A percentile compares a stretch with the other conserved stretches of the same genome.
Evolutionary conservation across 495 filamentous ascomycete genomes (phyloP).

Genomic region (Neurospora sublineolata): DNA sequence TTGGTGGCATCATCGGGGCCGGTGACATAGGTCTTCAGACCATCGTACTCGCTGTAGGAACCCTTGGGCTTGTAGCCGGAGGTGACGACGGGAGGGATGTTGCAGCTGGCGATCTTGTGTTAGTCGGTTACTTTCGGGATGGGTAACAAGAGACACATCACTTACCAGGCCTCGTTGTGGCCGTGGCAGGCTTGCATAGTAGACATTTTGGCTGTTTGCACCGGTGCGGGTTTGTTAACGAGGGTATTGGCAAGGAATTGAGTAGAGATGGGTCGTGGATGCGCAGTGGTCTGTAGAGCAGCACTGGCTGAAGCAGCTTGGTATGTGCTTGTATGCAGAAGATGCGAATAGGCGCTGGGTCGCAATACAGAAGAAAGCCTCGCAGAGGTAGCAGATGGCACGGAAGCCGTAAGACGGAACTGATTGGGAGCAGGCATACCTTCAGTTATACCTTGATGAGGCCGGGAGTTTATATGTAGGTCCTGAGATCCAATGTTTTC

Average conservation of each 20-base stretch:
- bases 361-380: background rate
- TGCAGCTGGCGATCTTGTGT: constrained; percentile 30
- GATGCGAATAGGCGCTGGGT: constrained; percentile 1
- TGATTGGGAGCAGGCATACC: constrained; percentile 12
- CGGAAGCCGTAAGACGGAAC: constrained; percentile 8
- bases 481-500: background rate
- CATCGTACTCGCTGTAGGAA: constrained; percentile 48
- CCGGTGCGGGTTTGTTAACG: background rate
- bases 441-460: background rate
- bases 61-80: constrained; percentile 57
- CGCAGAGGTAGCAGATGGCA: background rate
- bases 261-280: background rate
- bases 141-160: background rate
- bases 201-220: constrained; percentile 32
- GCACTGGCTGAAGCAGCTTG: background rate
- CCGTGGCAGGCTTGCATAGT: constrained; percentile 39
- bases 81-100: constrained; percentile 54
- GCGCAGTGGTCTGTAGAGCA: background rate
- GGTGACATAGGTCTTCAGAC: constrained; percentile 61
- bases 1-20: constrained; percentile 46
- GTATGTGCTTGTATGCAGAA: constrained; percentile 2
- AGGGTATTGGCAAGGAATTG: background rate
- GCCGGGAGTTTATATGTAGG: background rate
- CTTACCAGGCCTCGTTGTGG: constrained; percentile 43
- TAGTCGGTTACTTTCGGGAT: constrained; percentile 20